Evolutionary conservation across 768 basidiomycete genomes (phyloP).

Genomic region (Suillus clintonianus): DNA sequence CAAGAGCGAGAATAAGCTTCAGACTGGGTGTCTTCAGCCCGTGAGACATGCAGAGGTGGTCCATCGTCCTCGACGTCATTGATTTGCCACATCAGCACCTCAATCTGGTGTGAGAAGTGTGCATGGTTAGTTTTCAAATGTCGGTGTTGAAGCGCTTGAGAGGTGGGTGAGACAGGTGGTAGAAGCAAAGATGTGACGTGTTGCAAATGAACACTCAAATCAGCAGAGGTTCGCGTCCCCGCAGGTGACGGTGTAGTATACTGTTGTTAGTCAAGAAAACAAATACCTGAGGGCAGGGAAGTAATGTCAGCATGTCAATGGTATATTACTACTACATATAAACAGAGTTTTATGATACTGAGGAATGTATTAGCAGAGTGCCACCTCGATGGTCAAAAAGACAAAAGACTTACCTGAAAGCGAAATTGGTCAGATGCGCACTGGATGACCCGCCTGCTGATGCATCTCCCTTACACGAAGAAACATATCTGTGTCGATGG

Average conservation of each 20-base stretch:
- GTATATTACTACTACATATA: no score
- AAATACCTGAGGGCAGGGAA: no score
- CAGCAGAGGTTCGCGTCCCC: slow-evolving; percentile 21
- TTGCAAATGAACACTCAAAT: slow-evolving; percentile 33
- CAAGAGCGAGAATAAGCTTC: slow-evolving; percentile 57
- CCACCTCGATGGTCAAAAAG: not conserved
- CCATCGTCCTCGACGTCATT: slow-evolving; percentile 54
- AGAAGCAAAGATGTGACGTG: slow-evolving; percentile 29
- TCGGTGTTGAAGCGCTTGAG: slow-evolving; percentile 17
- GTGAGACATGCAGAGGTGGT: slow-evolving; percentile 38
- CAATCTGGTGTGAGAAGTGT: slow-evolving; percentile 39
- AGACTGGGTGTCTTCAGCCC: slow-evolving; percentile 51
- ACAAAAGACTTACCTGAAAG: not conserved
- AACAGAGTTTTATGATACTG: not conserved
- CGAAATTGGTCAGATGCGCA: not conserved
- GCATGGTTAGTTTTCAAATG: slow-evolving; percentile 30
- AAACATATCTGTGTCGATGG: slow-evolving; percentile 33
- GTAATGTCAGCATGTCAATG: no score
- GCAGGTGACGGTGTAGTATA: no score
- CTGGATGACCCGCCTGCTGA: not conserved
- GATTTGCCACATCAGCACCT: slow-evolving; percentile 56
- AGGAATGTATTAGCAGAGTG: not conserved
- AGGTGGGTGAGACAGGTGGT: slow-evolving; percentile 20
- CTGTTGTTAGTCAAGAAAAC: no score
- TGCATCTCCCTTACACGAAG: not conserved